Evolutionary conservation across 164 flowering plant species (phyloP).

Genomic region (Kalanchoe fedtschenkoi): DNA sequence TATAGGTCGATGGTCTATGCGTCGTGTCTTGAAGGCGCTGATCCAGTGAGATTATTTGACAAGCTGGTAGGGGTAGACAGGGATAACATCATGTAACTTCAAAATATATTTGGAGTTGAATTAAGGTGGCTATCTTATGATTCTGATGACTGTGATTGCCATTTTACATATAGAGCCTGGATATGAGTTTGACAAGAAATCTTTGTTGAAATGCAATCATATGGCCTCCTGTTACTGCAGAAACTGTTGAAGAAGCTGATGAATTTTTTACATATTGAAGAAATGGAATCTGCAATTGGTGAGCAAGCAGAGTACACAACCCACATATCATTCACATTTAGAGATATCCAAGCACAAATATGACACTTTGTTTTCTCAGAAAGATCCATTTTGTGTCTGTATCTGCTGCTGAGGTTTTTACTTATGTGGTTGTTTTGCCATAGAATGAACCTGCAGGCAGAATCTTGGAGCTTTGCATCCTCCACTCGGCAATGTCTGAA

Average conservation of each 20-base stretch:
- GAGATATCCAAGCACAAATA: too few species aligned
- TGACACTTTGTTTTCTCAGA: too few species aligned
- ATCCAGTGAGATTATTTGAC: conserved; percentile 81
- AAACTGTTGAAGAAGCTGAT: too few species aligned
- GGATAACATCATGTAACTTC: not conserved
- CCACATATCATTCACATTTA: too few species aligned
- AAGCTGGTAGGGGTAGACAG: conserved; percentile 51
- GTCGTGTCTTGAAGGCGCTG: conserved; percentile 82
- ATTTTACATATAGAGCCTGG: conserved; percentile 40
- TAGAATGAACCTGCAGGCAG: conserved; percentile 68
- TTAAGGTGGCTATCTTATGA: not conserved
- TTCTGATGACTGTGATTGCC: not conserved
- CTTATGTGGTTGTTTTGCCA: too few species aligned
- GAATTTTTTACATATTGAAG: too few species aligned
- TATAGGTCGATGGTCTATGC: conserved; percentile 75
- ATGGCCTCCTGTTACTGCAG: too few species aligned
- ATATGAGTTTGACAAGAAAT: conserved; percentile 48
- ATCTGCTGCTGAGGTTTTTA: too few species aligned
- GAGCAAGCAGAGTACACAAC: too few species aligned
- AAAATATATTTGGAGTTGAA: not conserved
- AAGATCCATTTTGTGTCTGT: too few species aligned
- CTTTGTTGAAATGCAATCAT: too few species aligned
- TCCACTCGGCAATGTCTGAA: conserved; percentile 90
- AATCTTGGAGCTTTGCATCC: conserved; percentile 78
- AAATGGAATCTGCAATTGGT: too few species aligned